Percentiles rank a stretch among this genome's conserved stretches.
phyloP scores from a whole-genome alignment of 2,329 filamentous ascomycete species.

The Apiospora arundinis region DNA sequence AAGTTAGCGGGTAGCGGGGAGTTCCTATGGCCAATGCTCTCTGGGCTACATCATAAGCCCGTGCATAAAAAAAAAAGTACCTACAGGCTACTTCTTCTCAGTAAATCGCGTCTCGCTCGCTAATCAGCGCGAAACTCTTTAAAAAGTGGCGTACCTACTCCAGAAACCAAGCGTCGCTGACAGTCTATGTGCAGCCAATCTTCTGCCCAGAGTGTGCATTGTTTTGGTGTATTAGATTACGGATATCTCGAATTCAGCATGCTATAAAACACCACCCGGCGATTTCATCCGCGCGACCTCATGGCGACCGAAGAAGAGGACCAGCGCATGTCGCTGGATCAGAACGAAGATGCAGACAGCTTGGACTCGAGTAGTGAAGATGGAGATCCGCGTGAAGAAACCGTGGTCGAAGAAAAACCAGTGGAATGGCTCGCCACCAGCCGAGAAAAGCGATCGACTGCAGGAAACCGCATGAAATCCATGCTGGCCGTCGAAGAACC shows the following conservation, averaged over 20 bases:
- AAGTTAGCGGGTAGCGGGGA: neutral
- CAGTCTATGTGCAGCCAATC: neutral
- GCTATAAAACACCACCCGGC: neutral
- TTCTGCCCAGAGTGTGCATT: neutral
- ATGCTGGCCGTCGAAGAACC: constrained; percentile 78
- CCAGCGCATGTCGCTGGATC: constrained; percentile 7
- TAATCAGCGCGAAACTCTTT: constrained; percentile 12
- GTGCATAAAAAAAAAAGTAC: neutral
- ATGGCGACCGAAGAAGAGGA: constrained; percentile 29
- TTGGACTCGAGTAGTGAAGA: constrained; percentile 44
- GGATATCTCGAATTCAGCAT: neutral
- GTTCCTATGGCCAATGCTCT: neutral
- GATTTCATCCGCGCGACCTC: constrained; percentile 3
- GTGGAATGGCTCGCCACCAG: constrained; percentile 76
- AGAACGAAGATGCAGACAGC: constrained; percentile 19
- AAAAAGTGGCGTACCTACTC: constrained; percentile 1
- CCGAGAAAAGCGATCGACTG: constrained; percentile 78
- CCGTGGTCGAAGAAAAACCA: constrained; percentile 33
- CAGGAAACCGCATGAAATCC: constrained; percentile 82
- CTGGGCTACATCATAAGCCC: neutral
- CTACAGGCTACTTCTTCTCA: neutral
- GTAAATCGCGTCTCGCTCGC: constrained; percentile 8
- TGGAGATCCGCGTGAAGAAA: constrained; percentile 40
- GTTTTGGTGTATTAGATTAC: neutral
- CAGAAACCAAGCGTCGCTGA: neutral